Evolutionary conservation across 345 rosid species (phyloP), one percentile per base, ranked within the genome.

Genomic region (Linum trigynum): DNA sequence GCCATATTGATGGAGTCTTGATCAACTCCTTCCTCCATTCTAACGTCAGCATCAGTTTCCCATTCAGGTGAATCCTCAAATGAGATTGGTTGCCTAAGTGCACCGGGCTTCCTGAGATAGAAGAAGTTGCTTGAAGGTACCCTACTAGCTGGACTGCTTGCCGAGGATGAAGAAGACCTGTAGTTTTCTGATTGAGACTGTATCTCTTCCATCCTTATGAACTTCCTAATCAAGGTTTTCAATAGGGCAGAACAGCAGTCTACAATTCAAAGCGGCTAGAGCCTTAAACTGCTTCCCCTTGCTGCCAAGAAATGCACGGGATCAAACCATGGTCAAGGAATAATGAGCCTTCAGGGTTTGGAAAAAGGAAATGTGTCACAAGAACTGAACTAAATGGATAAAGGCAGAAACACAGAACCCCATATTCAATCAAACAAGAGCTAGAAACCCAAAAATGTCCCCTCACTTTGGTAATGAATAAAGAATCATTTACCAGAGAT

Each of bases 21-120:
- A 15, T 48, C 99, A 7, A 84, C 85, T 43, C 92, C 90, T 63
- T 84, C 92, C 55, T 84, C 92, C 79, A 80, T 74, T 78, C 95
- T 86, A 60, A 69, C 81, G 71, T 85, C 97, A 45, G 60, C 58
- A 76, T 90, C 95, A 4, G 96, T 85, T 68, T 94, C 99, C 99
- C 99, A 91, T 62, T 95, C 96, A 6, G 99, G 99, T 43, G 99
- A 95, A 81, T 95, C 99, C 79, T 91, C 97, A 61, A 95, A 91
- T 0, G 99, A 95, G 64, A 95, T 95, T 59, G 99, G 97, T 64
- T 91, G 99, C 70, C 94, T 69, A 55, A 89, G 76, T 57, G 95
- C 84, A 71, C 96, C 97, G 0, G 95, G 97, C 75, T 90, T 95
- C 61, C 99, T 83, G 67, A 95, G 75, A 76, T 91, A 95, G 84